These are phyloP conservation scores for Syncephalis fuscata DNA, from an alignment of 371 early-diverging fungal genomes.

Conservation along the genomic window DNA sequence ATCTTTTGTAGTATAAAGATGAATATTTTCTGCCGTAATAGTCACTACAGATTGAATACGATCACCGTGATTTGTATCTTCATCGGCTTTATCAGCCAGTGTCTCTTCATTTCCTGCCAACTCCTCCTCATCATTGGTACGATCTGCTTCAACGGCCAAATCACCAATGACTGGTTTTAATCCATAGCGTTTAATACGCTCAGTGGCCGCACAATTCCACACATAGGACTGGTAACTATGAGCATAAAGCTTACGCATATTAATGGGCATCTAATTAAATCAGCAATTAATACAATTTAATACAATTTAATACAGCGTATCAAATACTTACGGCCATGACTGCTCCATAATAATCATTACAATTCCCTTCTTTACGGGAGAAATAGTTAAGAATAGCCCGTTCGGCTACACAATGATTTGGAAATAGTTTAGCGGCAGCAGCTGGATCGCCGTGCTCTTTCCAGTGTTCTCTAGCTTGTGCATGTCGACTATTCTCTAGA, in stretches of 20 bases:
- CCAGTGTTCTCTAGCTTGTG: constrained; percentile 53
- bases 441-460: constrained; percentile 35
- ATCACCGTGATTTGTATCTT: constrained; percentile 8
- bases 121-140: constrained; percentile 3
- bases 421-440: constrained; percentile 42
- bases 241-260: constrained; percentile 80
- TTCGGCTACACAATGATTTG: constrained; percentile 57
- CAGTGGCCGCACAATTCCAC: constrained; percentile 84
- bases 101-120: constrained; percentile 9
- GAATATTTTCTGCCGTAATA: constrained; percentile 46
- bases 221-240: constrained; percentile 95
- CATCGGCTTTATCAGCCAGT: constrained; percentile 3
- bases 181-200: constrained; percentile 59
- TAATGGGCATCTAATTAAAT: constrained; percentile 45
- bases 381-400: constrained; percentile 7
- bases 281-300: constrained; percentile 23
- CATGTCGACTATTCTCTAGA: constrained; percentile 37
- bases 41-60: constrained; percentile 5
- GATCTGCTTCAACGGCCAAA: constrained; percentile 51
- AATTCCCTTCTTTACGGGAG: neutral
- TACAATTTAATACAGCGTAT: no score
- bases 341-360: constrained; percentile 37
- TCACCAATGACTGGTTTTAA: constrained; percentile 67
- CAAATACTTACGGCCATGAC: constrained; percentile 12
- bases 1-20: constrained; percentile 57